A percentile compares a stretch with the other conserved stretches of the same genome.
phyloP scores from a whole-genome alignment of 495 filamentous ascomycete genomes.

The Rhypophila decipiens region DNA sequence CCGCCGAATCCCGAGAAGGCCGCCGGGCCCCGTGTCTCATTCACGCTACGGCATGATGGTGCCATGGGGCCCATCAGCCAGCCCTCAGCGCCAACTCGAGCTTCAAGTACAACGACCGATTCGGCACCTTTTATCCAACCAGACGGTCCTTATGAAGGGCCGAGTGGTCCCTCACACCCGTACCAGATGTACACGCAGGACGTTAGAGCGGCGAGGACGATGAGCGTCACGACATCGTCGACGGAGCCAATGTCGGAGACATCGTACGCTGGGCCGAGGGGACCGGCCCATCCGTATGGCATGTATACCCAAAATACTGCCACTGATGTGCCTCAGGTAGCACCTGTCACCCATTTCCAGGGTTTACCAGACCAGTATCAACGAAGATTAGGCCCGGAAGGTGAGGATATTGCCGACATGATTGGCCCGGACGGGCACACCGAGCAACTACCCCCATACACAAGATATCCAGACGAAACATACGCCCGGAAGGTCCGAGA shows the following conservation, averaged over 20 bases:
- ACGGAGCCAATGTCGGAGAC: conserved; percentile 48
- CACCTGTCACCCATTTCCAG: conserved; percentile 63
- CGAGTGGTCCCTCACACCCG: conserved; percentile 73
- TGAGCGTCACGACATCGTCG: conserved; percentile 60
- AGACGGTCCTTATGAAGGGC: conserved; percentile 56
- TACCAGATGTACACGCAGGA: conserved; percentile 82
- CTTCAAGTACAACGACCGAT: conserved; percentile 24
- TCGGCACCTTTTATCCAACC: conserved; percentile 41
- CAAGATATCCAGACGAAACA: conserved; percentile 30
- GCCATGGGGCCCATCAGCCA: conserved; percentile 25
- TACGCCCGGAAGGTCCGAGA: conserved; percentile 16
- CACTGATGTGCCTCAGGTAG: conserved; percentile 1
- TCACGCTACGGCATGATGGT: conserved; percentile 37
- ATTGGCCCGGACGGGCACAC: conserved; percentile 87
- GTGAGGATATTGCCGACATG: conserved; percentile 77
- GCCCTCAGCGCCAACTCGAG: conserved; percentile 16
- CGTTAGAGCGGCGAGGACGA: conserved; percentile 54
- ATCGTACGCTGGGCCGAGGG: conserved; percentile 53
- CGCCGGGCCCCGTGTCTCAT: conserved; percentile 29
- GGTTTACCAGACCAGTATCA: conserved; percentile 59
- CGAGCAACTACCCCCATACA: conserved; percentile 86
- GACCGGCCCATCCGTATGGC: conserved; percentile 77
- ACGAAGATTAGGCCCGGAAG: conserved; percentile 65
- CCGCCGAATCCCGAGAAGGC: conserved; percentile 46
- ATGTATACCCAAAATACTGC: conserved; percentile 72